These are phyloP conservation scores for Phytopythium sindhum DNA, from an alignment of 352 stramenopile species.

Conservation along the genomic window DNA sequence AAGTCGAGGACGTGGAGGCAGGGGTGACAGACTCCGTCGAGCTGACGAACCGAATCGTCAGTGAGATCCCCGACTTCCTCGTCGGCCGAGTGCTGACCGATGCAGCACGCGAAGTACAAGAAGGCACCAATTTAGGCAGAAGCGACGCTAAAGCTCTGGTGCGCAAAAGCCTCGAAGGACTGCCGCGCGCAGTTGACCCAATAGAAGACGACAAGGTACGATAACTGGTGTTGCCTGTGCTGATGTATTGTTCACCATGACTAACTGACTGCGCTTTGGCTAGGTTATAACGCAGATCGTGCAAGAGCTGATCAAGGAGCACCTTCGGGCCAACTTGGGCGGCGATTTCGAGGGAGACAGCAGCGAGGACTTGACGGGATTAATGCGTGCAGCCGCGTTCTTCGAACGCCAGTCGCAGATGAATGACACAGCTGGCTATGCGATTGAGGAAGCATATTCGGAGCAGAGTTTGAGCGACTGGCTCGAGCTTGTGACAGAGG, in stretches of 20 bases:
- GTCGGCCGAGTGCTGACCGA: slow-evolving; percentile 25
- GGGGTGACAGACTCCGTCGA: slow-evolving; percentile 7
- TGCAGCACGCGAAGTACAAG: not conserved
- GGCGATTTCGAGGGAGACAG: not conserved
- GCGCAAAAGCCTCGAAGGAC: slow-evolving; percentile 32
- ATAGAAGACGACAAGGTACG: slow-evolving; percentile 19
- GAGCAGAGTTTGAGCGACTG: slow-evolving; percentile 17
- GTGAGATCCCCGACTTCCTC: slow-evolving; percentile 24
- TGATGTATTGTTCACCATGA: not conserved
- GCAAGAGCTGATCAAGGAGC: slow-evolving; percentile 30
- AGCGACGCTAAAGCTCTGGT: slow-evolving; percentile 5
- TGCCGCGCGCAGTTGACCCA: slow-evolving; percentile 12
- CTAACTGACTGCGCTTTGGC: not conserved
- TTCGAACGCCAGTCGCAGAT: slow-evolving; percentile 20
- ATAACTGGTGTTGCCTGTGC: not conserved
- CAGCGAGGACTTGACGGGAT: slow-evolving; percentile 26
- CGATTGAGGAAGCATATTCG: slow-evolving; percentile 11
- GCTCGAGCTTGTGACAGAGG: slow-evolving; percentile 38
- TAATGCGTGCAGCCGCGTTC: slow-evolving; percentile 33
- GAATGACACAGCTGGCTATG: not conserved
- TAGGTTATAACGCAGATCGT: slow-evolving; percentile 20
- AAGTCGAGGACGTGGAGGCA: not conserved
- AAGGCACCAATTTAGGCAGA: not conserved
- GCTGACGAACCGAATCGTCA: not conserved
- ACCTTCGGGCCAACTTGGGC: slow-evolving; percentile 6